Percentiles rank a stretch among this genome's conserved stretches.
These are phyloP conservation scores for Circinella umbellata DNA, from an alignment of 371 early-diverging fungal genomes.

Conservation along the genomic window DNA sequence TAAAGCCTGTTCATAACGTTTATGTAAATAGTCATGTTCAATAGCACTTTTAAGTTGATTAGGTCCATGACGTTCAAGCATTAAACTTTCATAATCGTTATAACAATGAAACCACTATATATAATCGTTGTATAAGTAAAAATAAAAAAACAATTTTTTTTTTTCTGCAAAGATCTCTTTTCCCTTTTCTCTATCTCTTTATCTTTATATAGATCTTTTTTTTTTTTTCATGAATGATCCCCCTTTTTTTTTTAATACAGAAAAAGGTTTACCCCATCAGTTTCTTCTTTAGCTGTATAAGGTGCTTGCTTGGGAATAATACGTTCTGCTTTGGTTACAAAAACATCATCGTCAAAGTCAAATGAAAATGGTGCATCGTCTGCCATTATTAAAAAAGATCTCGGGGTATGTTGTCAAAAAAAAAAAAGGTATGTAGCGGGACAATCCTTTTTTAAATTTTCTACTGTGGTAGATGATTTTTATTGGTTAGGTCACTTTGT, in stretches of 20 bases:
- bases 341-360: constrained; percentile 54
- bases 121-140: too few relatives aligned
- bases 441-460: too few relatives aligned
- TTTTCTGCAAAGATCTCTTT: too few relatives aligned
- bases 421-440: too few relatives aligned
- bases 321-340: constrained; percentile 34
- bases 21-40: constrained; percentile 50
- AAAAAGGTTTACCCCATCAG: constrained; percentile 41
- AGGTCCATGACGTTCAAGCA: constrained; percentile 50
- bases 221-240: not conserved
- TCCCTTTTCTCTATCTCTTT: too few relatives aligned
- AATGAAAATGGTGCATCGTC: constrained; percentile 21
- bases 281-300: constrained; percentile 47
- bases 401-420: too few relatives aligned
- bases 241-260: not conserved
- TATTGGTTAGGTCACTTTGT: too few relatives aligned
- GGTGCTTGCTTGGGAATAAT: constrained; percentile 25
- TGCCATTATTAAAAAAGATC: not conserved
- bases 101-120: constrained; percentile 43
- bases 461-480: too few relatives aligned
- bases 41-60: constrained; percentile 41
- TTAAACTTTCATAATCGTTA: constrained; percentile 31
- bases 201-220: too few relatives aligned
- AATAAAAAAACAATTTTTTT: too few relatives aligned
- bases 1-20: constrained; percentile 42